Conservation (phyloP, 768 basidiomycete species). For the Scleroderma bovista region DNA sequence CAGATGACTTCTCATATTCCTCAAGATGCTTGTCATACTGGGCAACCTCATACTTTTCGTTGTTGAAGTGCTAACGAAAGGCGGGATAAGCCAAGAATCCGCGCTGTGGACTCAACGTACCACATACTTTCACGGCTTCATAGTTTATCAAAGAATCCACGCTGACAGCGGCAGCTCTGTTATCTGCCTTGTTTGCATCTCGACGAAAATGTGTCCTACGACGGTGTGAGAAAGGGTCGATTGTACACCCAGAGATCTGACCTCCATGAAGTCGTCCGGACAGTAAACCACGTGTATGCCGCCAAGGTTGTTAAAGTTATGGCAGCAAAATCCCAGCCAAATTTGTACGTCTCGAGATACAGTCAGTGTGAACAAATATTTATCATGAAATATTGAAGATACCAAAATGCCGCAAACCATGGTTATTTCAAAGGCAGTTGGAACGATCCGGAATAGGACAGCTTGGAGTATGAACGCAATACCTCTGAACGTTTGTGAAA, state of each 20-base stretch:
- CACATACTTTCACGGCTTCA: slow-evolving; percentile 89
- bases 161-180: slow-evolving; percentile 88
- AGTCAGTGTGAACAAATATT: neutral
- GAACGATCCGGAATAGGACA: slow-evolving; percentile 90
- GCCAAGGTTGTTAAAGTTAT: slow-evolving; percentile 81
- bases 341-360: slow-evolving; percentile 78
- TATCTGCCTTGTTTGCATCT: slow-evolving; percentile 94
- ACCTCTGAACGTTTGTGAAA: slow-evolving; percentile 49
- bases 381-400: neutral
- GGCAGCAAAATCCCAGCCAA: slow-evolving; percentile 95
- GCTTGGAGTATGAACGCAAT: slow-evolving; percentile 94
- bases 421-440: slow-evolving; percentile 92
- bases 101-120: neutral
- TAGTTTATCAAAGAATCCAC: slow-evolving; percentile 98
- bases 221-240: neutral
- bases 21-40: slow-evolving; percentile 89
- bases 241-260: slow-evolving; percentile 24
- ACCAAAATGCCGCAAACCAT: slow-evolving; percentile 98
- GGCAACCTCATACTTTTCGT: slow-evolving; percentile 84
- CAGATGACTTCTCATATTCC: slow-evolving; percentile 84
- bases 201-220: slow-evolving; percentile 86
- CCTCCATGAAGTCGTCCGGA: slow-evolving; percentile 96
- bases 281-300: slow-evolving; percentile 95
- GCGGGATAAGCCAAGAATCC: neutral
- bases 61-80: slow-evolving; percentile 83